Evolutionary conservation across 129 eudicot species (phyloP).

Genomic region (Daucus carota): DH1_v3.0 NC_030381.2:47412001-47412500

Average conservation of each 20-base stretch:
- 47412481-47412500: conserved; percentile 75
- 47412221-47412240: not conserved
- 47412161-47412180: not conserved
- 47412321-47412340: not conserved
- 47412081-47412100: no score
- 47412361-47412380: not conserved
- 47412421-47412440: not conserved
- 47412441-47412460: conserved; percentile 39
- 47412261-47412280: not conserved
- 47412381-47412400: not conserved
- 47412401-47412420: not conserved
- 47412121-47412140: no score
- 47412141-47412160: no score
- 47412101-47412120: no score
- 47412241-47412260: not conserved
- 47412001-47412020: no score
- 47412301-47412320: not conserved
- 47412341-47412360: not conserved
- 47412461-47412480: conserved; percentile 91
- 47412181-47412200: not conserved
- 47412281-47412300: not conserved
- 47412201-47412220: not conserved
- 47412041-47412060: no score
- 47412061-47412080: no score
- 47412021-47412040: no score